Evolutionary conservation across 495 filamentous ascomycete genomes (phyloP).

Genomic region (Penicillium waksmanii): DNA sequence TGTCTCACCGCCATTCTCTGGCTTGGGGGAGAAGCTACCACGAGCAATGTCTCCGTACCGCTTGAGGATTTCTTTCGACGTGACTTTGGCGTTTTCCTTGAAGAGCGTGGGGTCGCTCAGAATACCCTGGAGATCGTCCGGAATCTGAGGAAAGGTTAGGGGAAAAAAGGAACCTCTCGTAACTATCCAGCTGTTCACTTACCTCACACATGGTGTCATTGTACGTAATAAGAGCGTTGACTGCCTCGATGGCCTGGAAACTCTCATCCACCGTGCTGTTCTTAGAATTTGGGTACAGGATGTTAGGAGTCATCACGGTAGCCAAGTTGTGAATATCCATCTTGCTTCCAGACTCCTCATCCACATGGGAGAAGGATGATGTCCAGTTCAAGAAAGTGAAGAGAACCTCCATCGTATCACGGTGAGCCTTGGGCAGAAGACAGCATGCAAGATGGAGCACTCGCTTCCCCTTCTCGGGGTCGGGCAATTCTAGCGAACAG

Average conservation of each 20-base stretch:
- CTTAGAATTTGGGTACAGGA: conserved; percentile 77
- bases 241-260: conserved; percentile 89
- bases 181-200: conserved; percentile 41
- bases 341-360: conserved; percentile 89
- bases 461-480: conserved; percentile 79
- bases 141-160: conserved; percentile 63
- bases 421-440: conserved; percentile 87
- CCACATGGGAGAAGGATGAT: conserved; percentile 93
- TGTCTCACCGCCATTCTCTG: conserved; percentile 61
- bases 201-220: conserved; percentile 98
- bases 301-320: conserved; percentile 97
- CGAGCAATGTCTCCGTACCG: conserved; percentile 77
- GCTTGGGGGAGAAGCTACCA: conserved; percentile 58
- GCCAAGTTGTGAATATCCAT: conserved; percentile 99
- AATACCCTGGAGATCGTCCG: conserved; percentile 85
- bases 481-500: conserved; percentile 65
- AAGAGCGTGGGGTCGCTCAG: conserved; percentile 83
- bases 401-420: conserved; percentile 92
- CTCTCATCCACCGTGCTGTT: conserved; percentile 75
- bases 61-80: conserved; percentile 95
- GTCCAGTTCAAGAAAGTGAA: conserved; percentile 98
- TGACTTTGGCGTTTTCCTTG: conserved; percentile 79
- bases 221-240: conserved; percentile 84
- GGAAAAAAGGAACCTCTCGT: conserved; percentile 1
- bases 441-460: conserved; percentile 93